Evolutionary conservation across 805 yeast species (phyloP), one percentile per base, ranked within the genome.

Genomic region (Yamadazyma kitorensis): DNA sequence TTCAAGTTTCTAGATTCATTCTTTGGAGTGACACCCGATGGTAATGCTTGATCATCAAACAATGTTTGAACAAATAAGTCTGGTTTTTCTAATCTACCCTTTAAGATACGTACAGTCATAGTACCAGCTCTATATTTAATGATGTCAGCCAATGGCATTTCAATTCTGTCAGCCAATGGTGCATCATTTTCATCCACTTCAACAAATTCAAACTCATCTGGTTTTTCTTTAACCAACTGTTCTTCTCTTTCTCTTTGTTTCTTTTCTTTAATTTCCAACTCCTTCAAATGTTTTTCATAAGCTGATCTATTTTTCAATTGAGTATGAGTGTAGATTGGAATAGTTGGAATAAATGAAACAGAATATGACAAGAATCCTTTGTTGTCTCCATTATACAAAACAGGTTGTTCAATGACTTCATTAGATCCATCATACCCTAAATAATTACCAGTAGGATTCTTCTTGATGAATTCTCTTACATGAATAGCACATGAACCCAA

Each of bases 201-300:
- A 33, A 78, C 70, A 76, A 86, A 76, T 57, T 83, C 88, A 51
- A 75, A 83, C 29, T 72, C 72, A 24, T 69, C 61, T 14, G 93
- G 89, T 27, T 70, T 52, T 40, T 74, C 73, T 41, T 77, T 65
- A 62, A 64, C 72, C 29, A 69, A 62, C 47, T 74, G 64, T 51
- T 76, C 70, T 38, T 74, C 67, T 24, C 64, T 63, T 17, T 67
- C 67, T 56, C 73, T 76, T 39, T 72, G 71, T 33, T 68, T 61
- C 41, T 68, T 68, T 29, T 58, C 54, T 23, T 52, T 52, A 16
- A 46, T 43, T 47, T 68, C 61, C 37, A 61, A 59, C 13, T 51
- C 54, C 29, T 63, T 57, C 28, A 68, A 44, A 14, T 59, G 54
- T 25, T 56, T 55, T 31, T 70, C 58, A 41, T 70, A 64, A n/a